Evolutionary conservation across 805 yeast genomes (phyloP), one percentile per base, ranked within the genome.

Genomic region (Candida succiphila): DNA sequence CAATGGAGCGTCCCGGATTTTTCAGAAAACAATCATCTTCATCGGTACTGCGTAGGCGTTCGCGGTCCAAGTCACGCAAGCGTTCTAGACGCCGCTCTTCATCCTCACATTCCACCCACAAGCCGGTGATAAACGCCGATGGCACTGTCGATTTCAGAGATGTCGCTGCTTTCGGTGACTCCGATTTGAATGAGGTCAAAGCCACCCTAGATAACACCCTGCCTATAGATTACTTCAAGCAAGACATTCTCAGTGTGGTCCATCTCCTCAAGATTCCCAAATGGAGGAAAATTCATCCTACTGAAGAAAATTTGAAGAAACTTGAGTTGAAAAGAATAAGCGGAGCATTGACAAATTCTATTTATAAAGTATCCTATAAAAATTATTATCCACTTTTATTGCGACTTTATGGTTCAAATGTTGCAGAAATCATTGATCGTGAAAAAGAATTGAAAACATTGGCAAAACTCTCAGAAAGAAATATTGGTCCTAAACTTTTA

Each of bases 311-410:
- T 7, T 54, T 69, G 15, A 62, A 61, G 16, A 56, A 61, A 25
- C 54, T 89, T 26, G 63, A 57, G 17, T 54, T 88, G 16, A 64
- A 59, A 27, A 69, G 95, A 42, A 85, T 92, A 32, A 73, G 84
- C 25, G 97, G 98, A 16, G 98, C 98, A 0, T 67, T 92, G 53
- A 92, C 97, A 16, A 92, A 92, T 54, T 80, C 88, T 23, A 82
- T 89, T 35, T 92, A 81, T 54, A 76, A 76, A 48, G 71, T 92
- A 16, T 40, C 63, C 31, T 52, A 49, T 38, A 46, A 54, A 38
- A 56, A 48, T 38, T 54, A 57, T 45, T 74, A 66, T 43, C 88
- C 81, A 9, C 60, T 92, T 24, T 59, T 92, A 28, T 60, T 92
- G 40, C 63, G 98, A 43, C 74, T 92, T 5, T 92, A 87, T 49